Evolutionary conservation across 2,329 filamentous ascomycete genomes (phyloP), one percentile per base, ranked within the genome.

Genomic region (Penicillium oxalicum): DNA sequence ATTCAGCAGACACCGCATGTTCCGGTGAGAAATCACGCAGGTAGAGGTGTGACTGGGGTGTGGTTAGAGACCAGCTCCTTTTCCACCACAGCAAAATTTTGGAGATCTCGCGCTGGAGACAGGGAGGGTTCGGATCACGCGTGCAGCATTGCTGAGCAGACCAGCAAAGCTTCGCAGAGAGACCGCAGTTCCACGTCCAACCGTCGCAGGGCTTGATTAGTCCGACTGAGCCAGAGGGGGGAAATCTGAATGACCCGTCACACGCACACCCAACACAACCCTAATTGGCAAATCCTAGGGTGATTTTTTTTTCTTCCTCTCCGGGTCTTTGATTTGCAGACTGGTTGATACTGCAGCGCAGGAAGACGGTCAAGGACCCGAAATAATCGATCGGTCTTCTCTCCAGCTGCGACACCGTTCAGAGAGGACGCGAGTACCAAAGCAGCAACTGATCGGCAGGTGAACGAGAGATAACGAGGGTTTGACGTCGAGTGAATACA

Each of bases 61-160:
- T 61, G 48, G 61, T 66, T 65, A 65, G 71, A 55, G 68, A 60
- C 69, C 70, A 70, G 69, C 69, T 71, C 63, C 58, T 69, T 68
- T 67, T 66, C 62, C 57, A 59, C 67, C 57, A 55, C 55, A 45
- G 11, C 72, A 34, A 36, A 48, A 40, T 45, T 46, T 26, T 36
- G 41, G 43, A 13, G 25, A 35, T 44, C 28, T 44, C 27, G 40
- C 39, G 42, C 32, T 36, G 36, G 46, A 39, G 25, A 36, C 29
- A 25, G 11, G 18, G 18, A 18, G 29, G 11, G 42, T 35, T 37
- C 33, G 29, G 33, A 29, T 53, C 52, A 60, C 47, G 48, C 48
- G 45, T 47, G 54, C 56, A 50, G 55, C 57, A 59, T 56, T 52
- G 46, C 50, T 45, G 51, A 42, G 49, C 45, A 41, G 44, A 50